These are phyloP conservation scores for Penstemon eatonii DNA, from an alignment of 257 asterid species.

Conservation along the genomic window DNA sequence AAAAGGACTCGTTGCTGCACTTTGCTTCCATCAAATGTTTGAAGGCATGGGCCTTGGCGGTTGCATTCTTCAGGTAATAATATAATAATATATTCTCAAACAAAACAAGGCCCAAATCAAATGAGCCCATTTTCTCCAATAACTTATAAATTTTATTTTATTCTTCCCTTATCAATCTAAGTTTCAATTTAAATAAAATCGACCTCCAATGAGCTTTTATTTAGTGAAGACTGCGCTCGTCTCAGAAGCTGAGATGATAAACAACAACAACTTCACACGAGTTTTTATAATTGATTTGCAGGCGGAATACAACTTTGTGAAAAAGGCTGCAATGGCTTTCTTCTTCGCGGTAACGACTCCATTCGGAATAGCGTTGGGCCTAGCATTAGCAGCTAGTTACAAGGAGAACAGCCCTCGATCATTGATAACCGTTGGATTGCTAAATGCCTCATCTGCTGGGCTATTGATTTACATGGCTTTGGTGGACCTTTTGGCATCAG, in stretches of 20 bases:
- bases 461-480: conserved; percentile 52
- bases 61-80: not conserved
- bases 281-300: conserved; percentile 17
- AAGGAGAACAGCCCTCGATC: conserved; percentile 51
- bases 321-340: conserved; percentile 52
- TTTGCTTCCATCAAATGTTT: conserved; percentile 40
- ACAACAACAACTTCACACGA: too few relatives aligned
- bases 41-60: not conserved
- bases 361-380: conserved; percentile 53
- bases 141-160: too few relatives aligned
- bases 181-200: too few relatives aligned
- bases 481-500: conserved; percentile 56
- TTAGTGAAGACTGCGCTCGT: too few relatives aligned
- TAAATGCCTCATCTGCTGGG: conserved; percentile 49
- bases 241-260: too few relatives aligned
- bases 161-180: too few relatives aligned
- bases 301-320: conserved; percentile 45
- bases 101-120: too few relatives aligned
- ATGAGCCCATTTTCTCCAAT: too few relatives aligned
- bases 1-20: conserved; percentile 32
- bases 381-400: conserved; percentile 40
- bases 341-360: conserved; percentile 56
- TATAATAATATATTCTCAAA: too few relatives aligned
- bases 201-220: too few relatives aligned
- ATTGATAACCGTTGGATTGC: conserved; percentile 50